phyloP scores from a whole-genome alignment of 2,329 filamentous ascomycete genomes.

The Colletotrichum ledebouriae region DNA sequence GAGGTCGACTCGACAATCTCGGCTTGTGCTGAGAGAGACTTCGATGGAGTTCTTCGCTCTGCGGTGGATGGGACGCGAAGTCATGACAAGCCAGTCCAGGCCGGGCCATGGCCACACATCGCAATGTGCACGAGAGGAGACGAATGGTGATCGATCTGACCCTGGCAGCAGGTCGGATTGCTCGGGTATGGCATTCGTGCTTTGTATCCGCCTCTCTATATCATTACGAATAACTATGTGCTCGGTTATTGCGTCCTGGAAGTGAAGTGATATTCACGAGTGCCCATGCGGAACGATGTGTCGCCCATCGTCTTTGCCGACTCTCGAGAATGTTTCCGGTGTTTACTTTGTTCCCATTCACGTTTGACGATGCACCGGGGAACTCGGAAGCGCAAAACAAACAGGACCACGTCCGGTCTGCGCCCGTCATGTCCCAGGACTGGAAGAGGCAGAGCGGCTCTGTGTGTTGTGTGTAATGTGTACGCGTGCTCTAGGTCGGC shows the following conservation, averaged over 20 bases:
- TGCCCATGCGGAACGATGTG: background rate
- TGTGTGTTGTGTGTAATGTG: background rate
- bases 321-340: background rate
- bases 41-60: slow-evolving; percentile 22
- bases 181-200: background rate
- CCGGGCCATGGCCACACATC: slow-evolving; percentile 23
- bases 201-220: no score
- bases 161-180: slow-evolving; percentile 9
- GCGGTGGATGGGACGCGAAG: slow-evolving; percentile 15
- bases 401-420: background rate
- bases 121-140: slow-evolving; percentile 25
- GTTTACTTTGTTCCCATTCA: background rate
- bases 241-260: no score
- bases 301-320: background rate
- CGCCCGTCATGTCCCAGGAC: background rate
- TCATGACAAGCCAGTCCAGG: slow-evolving; percentile 24
- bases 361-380: slow-evolving; percentile 15
- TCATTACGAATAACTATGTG: no score
- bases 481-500: slow-evolving; percentile 5
- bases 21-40: slow-evolving; percentile 15
- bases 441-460: slow-evolving; percentile 10
- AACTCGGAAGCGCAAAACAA: slow-evolving; percentile 10
- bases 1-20: slow-evolving; percentile 24
- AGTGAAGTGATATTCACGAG: no score
- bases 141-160: slow-evolving; percentile 19